phyloP scores from a whole-genome alignment of 371 early-diverging fungal species.

The Dichotomocladium elegans region DNA sequence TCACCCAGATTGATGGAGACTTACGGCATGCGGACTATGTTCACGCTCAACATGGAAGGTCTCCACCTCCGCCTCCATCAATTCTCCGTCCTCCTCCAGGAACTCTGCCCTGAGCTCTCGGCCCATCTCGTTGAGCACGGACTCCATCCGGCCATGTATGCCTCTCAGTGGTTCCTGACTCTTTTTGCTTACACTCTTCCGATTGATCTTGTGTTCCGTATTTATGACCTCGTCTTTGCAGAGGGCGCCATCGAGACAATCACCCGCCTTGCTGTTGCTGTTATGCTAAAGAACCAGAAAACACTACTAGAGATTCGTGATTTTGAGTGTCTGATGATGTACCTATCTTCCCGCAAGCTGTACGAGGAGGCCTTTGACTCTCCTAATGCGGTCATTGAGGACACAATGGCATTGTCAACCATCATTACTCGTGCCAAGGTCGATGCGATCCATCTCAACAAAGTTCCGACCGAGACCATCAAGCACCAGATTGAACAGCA shows the following conservation, averaged over 20 bases:
- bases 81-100: constrained; percentile 78
- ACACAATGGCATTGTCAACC: constrained; percentile 68
- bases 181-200: constrained; percentile 94
- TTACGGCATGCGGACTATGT: constrained; percentile 80
- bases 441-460: too few relatives aligned
- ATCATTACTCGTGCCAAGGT: constrained; percentile 70
- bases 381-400: constrained; percentile 68
- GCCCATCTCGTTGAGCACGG: constrained; percentile 71
- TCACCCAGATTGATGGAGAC: constrained; percentile 74
- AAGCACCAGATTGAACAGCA: constrained; percentile 54
- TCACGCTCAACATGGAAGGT: constrained; percentile 84
- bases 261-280: constrained; percentile 82
- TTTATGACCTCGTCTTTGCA: constrained; percentile 88
- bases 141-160: constrained; percentile 87
- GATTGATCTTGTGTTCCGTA: constrained; percentile 79
- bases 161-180: constrained; percentile 93
- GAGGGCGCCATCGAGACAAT: constrained; percentile 85
- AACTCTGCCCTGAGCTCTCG: constrained; percentile 74
- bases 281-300: constrained; percentile 79
- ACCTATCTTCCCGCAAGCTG: constrained; percentile 71
- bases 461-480: too few relatives aligned
- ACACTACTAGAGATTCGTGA: constrained; percentile 69
- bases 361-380: constrained; percentile 71
- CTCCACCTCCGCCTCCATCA: constrained; percentile 86
- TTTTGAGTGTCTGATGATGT: constrained; percentile 81